These are phyloP conservation scores for Exophiala mesophila DNA, from an alignment of 2,329 filamentous ascomycete genomes.

Conservation along the genomic window DNA sequence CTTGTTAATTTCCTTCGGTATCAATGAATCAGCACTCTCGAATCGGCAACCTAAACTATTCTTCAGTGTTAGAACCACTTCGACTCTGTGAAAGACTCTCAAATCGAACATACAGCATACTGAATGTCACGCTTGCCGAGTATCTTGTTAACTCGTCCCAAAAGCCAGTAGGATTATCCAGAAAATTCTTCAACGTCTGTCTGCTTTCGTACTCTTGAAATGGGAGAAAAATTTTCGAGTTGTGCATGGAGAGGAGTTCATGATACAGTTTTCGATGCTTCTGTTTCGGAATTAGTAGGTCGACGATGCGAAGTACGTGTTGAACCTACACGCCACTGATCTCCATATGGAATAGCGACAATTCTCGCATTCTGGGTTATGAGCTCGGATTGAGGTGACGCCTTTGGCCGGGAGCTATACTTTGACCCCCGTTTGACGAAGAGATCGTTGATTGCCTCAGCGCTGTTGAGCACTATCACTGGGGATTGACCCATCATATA, in stretches of 20 bases:
- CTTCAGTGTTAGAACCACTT: no score
- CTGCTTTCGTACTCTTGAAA: constrained; percentile 16
- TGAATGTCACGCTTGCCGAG: constrained; percentile 16
- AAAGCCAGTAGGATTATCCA: constrained; percentile 8
- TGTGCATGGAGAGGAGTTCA: constrained; percentile 11
- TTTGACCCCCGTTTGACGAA: constrained; percentile 13
- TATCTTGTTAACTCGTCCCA: constrained; percentile 11
- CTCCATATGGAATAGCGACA: constrained; percentile 11
- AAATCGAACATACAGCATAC: constrained; percentile 8
- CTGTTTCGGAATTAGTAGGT: no score
- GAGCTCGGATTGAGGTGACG: constrained; percentile 8
- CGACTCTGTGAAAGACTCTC: no score
- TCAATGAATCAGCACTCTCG: constrained; percentile 3
- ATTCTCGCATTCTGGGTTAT: constrained; percentile 7
- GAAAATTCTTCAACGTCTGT: constrained; percentile 12
- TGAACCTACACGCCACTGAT: constrained; percentile 11
- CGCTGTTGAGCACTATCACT: constrained; percentile 15
- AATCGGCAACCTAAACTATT: constrained; percentile 14
- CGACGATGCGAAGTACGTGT: no score
- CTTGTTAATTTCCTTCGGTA: constrained; percentile 10
- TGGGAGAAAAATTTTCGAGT: constrained; percentile 11
- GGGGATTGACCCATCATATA: constrained; percentile 8
- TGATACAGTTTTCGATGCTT: constrained; percentile 13
- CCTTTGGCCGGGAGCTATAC: constrained; percentile 8
- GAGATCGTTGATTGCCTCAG: constrained; percentile 11